Base-by-base conservation (phyloP, 805 yeast genomes). In the Wickerhamomyces alni region DNA sequence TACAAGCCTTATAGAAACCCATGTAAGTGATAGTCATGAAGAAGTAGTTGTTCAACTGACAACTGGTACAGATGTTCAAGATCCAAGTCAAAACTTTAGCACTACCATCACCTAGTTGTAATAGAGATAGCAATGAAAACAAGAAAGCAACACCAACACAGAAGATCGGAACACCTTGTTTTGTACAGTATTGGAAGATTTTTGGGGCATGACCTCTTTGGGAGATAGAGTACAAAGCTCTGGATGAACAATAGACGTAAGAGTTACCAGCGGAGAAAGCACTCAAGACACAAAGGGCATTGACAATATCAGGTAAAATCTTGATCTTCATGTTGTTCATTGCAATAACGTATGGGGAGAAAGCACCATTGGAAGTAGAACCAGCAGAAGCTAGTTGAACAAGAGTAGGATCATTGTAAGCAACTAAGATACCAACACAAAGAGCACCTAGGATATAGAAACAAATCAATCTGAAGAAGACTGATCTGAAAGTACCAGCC, bases 401-500 rank as follows among this genome's bases (percentile, higher is more conserved):
- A 41, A 81, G 63, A 12, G 61, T 62, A 11, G 78, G 72, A 50
- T 81, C 86, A 46, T 79, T 72, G 50, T 72, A 76, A 8, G 85
- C 75, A 38, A 80, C 70, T 10, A 82, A 68, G 44, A 81, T 72
- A 24, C 89, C 88, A 43, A 80, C 82, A 40, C 76, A 74, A 13
- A 87, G 64, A 2, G 85, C 74, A 17, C 88, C 84, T 10, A 78
- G 67, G 36, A 82, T 63, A 57, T 78, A 85, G 61, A 87, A 84
- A 26, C 73, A 53, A 12, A 65, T 65, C 53, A 73, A 67, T 50
- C 95, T 70, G 53, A 69, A 69, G 42, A 84, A 77, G 19, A 86
- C 87, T 37, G 81, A 79, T 49, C 75, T 79, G 65, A 80, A 85
- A 1, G 94, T 94, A 25, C 69, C 71, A 9, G 91, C 87, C 56